Evolutionary conservation across 31 red algal genomes (phyloP).

Genomic region (Odonthalia washingtoniensis): DNA sequence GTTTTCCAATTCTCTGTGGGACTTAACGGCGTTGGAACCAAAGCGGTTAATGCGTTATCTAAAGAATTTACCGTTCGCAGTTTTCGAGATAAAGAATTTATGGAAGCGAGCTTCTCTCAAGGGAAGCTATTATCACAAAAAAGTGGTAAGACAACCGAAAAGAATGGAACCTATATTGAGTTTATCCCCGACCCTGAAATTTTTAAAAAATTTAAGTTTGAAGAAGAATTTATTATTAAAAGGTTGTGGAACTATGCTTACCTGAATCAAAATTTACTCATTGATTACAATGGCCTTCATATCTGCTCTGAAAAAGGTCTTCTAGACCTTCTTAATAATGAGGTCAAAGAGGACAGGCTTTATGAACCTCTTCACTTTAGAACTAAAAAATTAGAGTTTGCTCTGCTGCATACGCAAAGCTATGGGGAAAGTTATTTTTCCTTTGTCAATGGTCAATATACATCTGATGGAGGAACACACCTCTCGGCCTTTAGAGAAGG

Average conservation of each 20-base stretch:
- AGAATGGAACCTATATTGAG: conserved; percentile 26
- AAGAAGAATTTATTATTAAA: conserved; percentile 27
- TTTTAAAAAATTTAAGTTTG: conserved; percentile 27
- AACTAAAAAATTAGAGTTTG: conserved; percentile 25
- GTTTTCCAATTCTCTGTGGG: conserved; percentile 39
- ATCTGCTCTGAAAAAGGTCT: conserved; percentile 26
- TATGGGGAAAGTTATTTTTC: conserved; percentile 32
- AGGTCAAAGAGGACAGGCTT: conserved; percentile 4
- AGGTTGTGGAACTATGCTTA: conserved; percentile 38
- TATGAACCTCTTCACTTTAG: conserved; percentile 29
- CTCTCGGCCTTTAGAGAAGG: conserved; percentile 38
- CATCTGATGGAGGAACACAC: conserved; percentile 40
- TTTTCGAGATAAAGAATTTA: conserved; percentile 20
- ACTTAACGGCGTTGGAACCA: conserved; percentile 41
- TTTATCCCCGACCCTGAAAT: conserved; percentile 9
- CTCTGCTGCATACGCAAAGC: conserved; percentile 3
- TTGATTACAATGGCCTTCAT: conserved; percentile 35
- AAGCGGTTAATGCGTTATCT: conserved; percentile 44
- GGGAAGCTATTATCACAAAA: conserved; percentile 13
- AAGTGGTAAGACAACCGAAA: background rate
- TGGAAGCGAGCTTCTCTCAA: conserved; percentile 2
- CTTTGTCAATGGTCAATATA: conserved; percentile 50
- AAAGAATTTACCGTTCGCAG: conserved; percentile 18
- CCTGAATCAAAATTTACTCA: conserved; percentile 19
- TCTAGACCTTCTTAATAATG: conserved; percentile 23